These are phyloP conservation scores for Monilinia vaccinii-corymbosi DNA, from an alignment of 2,329 filamentous ascomycete genomes.

Conservation along the genomic window DNA sequence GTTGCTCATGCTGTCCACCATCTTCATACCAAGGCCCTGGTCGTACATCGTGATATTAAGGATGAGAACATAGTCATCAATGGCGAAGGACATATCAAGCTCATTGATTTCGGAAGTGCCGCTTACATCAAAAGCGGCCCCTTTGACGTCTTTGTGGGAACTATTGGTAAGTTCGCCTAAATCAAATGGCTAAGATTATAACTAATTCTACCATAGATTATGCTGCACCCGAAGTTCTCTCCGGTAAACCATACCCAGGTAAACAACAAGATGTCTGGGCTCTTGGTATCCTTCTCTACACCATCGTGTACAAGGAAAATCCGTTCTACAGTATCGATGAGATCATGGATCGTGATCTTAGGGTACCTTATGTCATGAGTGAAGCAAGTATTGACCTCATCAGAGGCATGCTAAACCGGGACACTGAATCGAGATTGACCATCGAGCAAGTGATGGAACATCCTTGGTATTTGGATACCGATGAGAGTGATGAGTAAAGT, in stretches of 20 bases:
- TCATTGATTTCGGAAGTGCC: slow-evolving; percentile 97
- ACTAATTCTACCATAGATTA: slow-evolving; percentile 57
- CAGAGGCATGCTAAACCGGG: slow-evolving; percentile 82
- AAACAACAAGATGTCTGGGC: slow-evolving; percentile 99
- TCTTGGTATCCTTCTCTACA: slow-evolving; percentile 91
- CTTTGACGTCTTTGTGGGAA: slow-evolving; percentile 98
- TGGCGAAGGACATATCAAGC: slow-evolving; percentile 88
- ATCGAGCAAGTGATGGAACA: slow-evolving; percentile 84
- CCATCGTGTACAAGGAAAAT: slow-evolving; percentile 99
- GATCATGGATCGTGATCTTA: slow-evolving; percentile 93
- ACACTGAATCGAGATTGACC: slow-evolving; percentile 73
- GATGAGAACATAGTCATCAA: slow-evolving; percentile 97
- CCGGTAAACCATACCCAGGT: slow-evolving; percentile 82
- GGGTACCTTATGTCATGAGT: slow-evolving; percentile 80
- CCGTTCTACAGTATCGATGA: slow-evolving; percentile 98
- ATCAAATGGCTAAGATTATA: not conserved
- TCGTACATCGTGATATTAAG: slow-evolving; percentile 97
- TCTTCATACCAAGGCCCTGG: slow-evolving; percentile 78
- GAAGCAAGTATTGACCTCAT: slow-evolving; percentile 91
- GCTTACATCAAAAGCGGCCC: slow-evolving; percentile 97
- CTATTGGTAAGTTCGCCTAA: slow-evolving; percentile 63
- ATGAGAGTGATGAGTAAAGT: slow-evolving; percentile 17
- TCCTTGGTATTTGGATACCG: slow-evolving; percentile 50
- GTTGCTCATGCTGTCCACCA: slow-evolving; percentile 86
- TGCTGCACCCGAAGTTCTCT: slow-evolving; percentile 93